These are phyloP conservation scores for Tephrocybe sp. DNA, from an alignment of 768 basidiomycete species.

Conservation along the genomic window DNA sequence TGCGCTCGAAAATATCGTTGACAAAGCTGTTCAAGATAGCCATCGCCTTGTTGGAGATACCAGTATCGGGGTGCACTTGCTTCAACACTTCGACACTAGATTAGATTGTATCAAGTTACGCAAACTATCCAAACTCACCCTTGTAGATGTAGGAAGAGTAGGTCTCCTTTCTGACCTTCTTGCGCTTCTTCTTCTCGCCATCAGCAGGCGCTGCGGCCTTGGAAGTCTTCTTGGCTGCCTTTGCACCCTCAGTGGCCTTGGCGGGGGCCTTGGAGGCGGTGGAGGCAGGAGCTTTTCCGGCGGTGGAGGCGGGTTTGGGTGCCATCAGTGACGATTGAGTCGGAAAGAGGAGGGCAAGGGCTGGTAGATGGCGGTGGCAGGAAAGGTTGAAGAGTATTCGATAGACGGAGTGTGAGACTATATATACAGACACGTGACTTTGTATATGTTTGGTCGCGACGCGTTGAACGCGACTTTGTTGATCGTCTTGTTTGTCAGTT, in stretches of 20 bases:
- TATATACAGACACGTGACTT: slow-evolving; percentile 37
- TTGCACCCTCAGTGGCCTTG: slow-evolving; percentile 55
- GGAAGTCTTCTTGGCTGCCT: slow-evolving; percentile 80
- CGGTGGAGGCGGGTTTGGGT: slow-evolving; percentile 79
- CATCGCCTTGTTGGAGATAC: slow-evolving; percentile 99
- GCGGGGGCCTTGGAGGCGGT: slow-evolving; percentile 74
- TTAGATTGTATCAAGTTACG: neutral
- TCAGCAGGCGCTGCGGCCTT: slow-evolving; percentile 61
- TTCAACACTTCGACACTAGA: slow-evolving; percentile 65
- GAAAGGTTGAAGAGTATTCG: slow-evolving; percentile 17
- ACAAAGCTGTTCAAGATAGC: slow-evolving; percentile 95
- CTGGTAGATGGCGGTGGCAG: slow-evolving; percentile 19
- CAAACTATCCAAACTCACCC: slow-evolving; percentile 38
- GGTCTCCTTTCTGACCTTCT: slow-evolving; percentile 86
- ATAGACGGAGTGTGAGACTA: slow-evolving; percentile 16
- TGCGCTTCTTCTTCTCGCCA: slow-evolving; percentile 85
- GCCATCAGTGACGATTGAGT: slow-evolving; percentile 40
- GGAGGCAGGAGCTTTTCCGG: slow-evolving; percentile 77
- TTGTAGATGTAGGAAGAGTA: slow-evolving; percentile 94
- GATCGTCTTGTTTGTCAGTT: slow-evolving; percentile 14
- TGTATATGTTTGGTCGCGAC: slow-evolving; percentile 33
- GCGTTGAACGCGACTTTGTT: slow-evolving; percentile 38
- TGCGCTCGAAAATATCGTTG: slow-evolving; percentile 94
- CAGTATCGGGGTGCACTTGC: slow-evolving; percentile 98
- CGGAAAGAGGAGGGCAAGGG: slow-evolving; percentile 5